Base-by-base conservation (phyloP, 2,329 filamentous ascomycete species). In the Fusarium sp. region DNA sequence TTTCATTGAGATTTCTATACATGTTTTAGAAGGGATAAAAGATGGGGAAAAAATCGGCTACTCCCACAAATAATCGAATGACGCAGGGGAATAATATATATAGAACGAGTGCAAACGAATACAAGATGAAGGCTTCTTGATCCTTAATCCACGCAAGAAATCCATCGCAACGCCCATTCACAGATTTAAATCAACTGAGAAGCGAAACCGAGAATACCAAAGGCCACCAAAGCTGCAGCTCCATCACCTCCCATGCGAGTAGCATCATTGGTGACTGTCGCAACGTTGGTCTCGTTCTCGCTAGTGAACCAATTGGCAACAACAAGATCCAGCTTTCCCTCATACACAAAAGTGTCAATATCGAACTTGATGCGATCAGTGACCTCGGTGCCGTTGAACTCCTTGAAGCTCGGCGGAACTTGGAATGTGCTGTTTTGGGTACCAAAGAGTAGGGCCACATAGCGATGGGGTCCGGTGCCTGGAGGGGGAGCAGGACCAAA, bases 381-480 rank as follows among this genome's bases (percentile, higher is more conserved):
- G 35, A 63, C 33, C 11, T 63, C 27, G 12, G 25, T 30, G 7
- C 38, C 17, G 6, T 54, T 38, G 3, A 63, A 63, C 10, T 33
- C 14, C 5, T 17, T n/a, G 22, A 63, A 63, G 25, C 45, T 56
- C 0, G 61, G 20, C 2, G 61, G 61, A 25, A 57, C 47, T 1
- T 57, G 30, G 32, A 63, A 54, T 8, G 61, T 63, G 32, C 17
- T 57, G 25, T 57, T 56, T 15, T 33, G 25, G 25, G 14, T 63
- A 6, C 14, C 17, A 6, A 63, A 63, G 25, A 63, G 61, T 2
- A 68, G 65, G 15, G 63, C 38, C 27, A 58, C 52, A 17, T 68
- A 68, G 22, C 65, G 59, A 59, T 68, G 65, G 6, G 60, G 60
- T 5, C 59, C 65, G 1, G 60, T 63, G 37, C 65, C 65, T 32